Evolutionary conservation across 345 rosid genomes (phyloP).

Genomic region (Pistacia vera): DNA sequence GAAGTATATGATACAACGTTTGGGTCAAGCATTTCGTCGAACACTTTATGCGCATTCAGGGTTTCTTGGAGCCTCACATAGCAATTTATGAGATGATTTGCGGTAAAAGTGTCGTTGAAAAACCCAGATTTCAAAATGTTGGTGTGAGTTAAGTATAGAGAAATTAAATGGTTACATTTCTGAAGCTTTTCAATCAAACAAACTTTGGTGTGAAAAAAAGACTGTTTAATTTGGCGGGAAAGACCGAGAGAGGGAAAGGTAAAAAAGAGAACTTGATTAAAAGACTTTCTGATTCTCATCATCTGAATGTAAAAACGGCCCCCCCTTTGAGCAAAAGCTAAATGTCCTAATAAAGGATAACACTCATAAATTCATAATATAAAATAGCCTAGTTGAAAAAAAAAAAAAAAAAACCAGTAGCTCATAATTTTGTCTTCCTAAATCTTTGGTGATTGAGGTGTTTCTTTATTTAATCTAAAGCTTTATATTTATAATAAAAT

Average conservation of each 20-base stretch:
- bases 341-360: neutral
- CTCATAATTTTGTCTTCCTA: neutral
- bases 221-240: slow-evolving; percentile 38
- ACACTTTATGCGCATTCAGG: slow-evolving; percentile 41
- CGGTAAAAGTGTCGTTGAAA: slow-evolving; percentile 28
- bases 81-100: slow-evolving; percentile 53
- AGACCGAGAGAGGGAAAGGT: slow-evolving; percentile 5
- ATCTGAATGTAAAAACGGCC: neutral
- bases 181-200: slow-evolving; percentile 35
- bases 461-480: no score
- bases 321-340: neutral
- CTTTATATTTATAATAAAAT: no score
- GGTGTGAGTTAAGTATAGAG: slow-evolving; percentile 33
- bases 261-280: slow-evolving; percentile 14
- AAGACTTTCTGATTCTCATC: slow-evolving; percentile 23
- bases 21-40: slow-evolving; percentile 74
- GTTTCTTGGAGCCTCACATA: slow-evolving; percentile 35
- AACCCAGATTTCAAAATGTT: slow-evolving; percentile 49
- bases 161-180: slow-evolving; percentile 30
- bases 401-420: neutral
- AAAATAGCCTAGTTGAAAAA: no score
- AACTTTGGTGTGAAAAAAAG: slow-evolving; percentile 22
- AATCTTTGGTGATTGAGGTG: neutral
- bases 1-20: slow-evolving; percentile 82
- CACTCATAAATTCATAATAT: neutral